These are phyloP conservation scores for Aspergillus indologenus DNA, from an alignment of 495 filamentous ascomycete species.

Conservation along the genomic window DNA sequence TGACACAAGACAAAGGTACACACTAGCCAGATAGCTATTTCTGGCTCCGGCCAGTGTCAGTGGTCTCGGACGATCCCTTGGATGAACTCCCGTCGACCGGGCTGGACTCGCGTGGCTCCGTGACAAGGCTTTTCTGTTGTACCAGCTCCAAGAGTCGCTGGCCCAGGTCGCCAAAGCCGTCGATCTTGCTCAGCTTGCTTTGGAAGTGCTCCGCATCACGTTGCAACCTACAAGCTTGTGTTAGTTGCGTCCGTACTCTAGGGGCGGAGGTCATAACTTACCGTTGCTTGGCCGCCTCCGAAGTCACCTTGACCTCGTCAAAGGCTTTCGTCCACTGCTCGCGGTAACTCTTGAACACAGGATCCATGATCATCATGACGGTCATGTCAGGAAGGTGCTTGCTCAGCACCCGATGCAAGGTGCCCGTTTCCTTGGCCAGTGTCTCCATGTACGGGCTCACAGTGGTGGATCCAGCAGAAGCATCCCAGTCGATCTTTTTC, in stretches of 20 bases:
- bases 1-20: not conserved
- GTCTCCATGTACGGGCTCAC: conserved; percentile 86
- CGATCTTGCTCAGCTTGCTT: conserved; percentile 68
- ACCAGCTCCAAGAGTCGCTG: conserved; percentile 66
- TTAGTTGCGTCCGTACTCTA: conserved; percentile 16
- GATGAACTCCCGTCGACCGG: not conserved
- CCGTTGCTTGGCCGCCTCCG: conserved; percentile 68
- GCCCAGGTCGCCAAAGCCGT: conserved; percentile 72
- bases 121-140: conserved; percentile 50
- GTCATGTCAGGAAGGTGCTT: conserved; percentile 79
- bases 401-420: conserved; percentile 80
- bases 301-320: conserved; percentile 60
- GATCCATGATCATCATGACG: conserved; percentile 81
- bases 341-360: conserved; percentile 83
- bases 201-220: conserved; percentile 78
- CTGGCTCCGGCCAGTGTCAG: not conserved
- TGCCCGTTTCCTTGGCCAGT: conserved; percentile 81
- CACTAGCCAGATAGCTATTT: not conserved
- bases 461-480: conserved; percentile 30
- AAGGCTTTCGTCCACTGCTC: conserved; percentile 79
- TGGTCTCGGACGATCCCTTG: conserved; percentile 11
- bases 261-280: conserved; percentile 39
- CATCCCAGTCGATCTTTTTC: conserved; percentile 74
- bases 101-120: conserved; percentile 12
- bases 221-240: conserved; percentile 64